Evolutionary conservation across 208 protist genomes (phyloP).

Genomic region (Wallacemonas sp.): DNA sequence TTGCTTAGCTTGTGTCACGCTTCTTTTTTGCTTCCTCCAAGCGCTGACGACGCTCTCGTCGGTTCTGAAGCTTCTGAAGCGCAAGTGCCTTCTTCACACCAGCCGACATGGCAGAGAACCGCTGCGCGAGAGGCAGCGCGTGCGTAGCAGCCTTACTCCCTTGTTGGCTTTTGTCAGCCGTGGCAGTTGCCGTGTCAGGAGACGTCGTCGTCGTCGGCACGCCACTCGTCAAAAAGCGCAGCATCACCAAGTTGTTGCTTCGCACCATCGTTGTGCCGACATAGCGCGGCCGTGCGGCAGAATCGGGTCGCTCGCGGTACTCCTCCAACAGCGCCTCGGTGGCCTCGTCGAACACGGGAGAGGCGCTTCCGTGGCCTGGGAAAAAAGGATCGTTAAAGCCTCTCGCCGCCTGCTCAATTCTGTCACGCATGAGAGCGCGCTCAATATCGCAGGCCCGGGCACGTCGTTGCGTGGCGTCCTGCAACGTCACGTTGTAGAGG

Average conservation of each 20-base stretch:
- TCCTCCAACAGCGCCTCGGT: conserved; percentile 10
- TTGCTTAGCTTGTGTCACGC: conserved; percentile 4
- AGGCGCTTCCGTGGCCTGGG: not conserved
- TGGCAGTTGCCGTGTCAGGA: conserved; percentile 7
- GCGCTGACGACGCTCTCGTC: conserved; percentile 58
- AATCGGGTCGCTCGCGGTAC: conserved; percentile 29
- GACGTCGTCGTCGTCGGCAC: not conserved
- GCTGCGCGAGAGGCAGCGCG: not conserved
- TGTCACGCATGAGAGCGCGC: conserved; percentile 22
- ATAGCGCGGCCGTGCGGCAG: conserved; percentile 52
- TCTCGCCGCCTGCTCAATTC: conserved; percentile 3
- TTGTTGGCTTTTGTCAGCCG: too few relatives aligned
- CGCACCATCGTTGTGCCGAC: conserved; percentile 68
- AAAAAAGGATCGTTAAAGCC: conserved; percentile 9
- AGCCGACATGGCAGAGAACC: conserved; percentile 30
- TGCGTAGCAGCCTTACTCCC: not conserved
- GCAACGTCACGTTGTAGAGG: conserved; percentile 76
- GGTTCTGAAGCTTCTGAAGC: conserved; percentile 51
- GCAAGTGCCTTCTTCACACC: conserved; percentile 51
- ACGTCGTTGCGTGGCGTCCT: conserved; percentile 55
- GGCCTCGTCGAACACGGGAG: conserved; percentile 1
- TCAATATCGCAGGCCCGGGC: conserved; percentile 66
- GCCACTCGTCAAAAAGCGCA: conserved; percentile 47
- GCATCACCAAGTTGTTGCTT: conserved; percentile 72
- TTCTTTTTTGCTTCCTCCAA: conserved; percentile 31